Evolutionary conservation across 805 yeast genomes (phyloP), one percentile per base, ranked within the genome.

Genomic region (Jamesozyma lodderae): DNA sequence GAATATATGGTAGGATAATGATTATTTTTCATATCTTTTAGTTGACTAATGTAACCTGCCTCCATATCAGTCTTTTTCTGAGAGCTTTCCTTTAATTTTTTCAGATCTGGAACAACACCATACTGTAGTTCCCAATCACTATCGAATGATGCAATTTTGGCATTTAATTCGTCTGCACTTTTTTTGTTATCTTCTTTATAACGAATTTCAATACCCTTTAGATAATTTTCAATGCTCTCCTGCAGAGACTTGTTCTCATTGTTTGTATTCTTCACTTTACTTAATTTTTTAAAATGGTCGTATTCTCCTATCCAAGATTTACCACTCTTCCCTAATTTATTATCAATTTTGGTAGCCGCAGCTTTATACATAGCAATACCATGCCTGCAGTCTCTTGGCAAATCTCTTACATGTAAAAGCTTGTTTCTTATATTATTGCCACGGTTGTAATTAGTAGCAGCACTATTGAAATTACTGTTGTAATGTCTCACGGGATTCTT

Each of bases 1-100:
- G 51, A 44, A 35, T 42, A 41, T 16, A 53, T 44, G 23, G 36
- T 43, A 9, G 62, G 62, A 11, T 35, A 33, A 41, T 55, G 59
- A 5, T 44, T 41, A 9, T 45, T 40, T 33, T 42, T 46, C 2
- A 51, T 35, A 10, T 40, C 38, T 14, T 44, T 44, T 20, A 51
- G 25, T 17, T 35, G 39, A 26, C 27, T 37, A 9, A 41, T 43
- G 33, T 48, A 47, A 15, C 34, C 27, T 23, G 18, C 9, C 6
- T 29, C 18, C 3, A 4, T 23, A 21, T 36, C 32, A 36, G 9
- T 33, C 8, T 26, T 39, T 33, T 20, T 15, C 17, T 28, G 31
- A 32, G 11, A 17, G 19, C 8, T 25, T 14, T 31, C 33, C 21
- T 39, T 29, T 23, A 16, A 18, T 9, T 34, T 16, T 11, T 33